Evolutionary conservation across 345 rosid genomes (phyloP).

Genomic region (Eutrema japonicum): DNA sequence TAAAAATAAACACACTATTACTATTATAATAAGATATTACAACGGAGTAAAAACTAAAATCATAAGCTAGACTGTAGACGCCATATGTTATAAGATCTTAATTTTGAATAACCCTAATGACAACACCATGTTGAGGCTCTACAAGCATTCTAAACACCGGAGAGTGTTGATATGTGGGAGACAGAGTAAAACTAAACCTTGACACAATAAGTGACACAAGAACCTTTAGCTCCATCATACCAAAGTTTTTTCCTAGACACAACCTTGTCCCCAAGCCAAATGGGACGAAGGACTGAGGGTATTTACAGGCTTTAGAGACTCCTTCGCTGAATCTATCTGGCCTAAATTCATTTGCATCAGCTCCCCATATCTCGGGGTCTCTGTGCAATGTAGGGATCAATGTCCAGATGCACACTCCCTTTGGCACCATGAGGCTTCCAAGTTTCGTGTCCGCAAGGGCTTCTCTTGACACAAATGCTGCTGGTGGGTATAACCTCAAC

Average conservation of each 20-base stretch:
- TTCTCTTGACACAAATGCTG: conserved; percentile 68
- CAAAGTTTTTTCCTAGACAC: conserved; percentile 78
- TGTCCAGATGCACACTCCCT: conserved; percentile 60
- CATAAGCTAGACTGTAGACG: not conserved
- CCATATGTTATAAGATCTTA: conserved; percentile 20
- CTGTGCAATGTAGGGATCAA: conserved; percentile 66
- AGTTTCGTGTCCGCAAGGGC: conserved; percentile 63
- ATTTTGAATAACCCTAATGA: conserved; percentile 37
- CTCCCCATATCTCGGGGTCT: conserved; percentile 71
- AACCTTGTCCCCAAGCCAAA: conserved; percentile 78
- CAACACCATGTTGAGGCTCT: conserved; percentile 72
- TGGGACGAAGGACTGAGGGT: conserved; percentile 66
- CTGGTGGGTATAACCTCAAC: conserved; percentile 70
- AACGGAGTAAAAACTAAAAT: conserved; percentile 10
- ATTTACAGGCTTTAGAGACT: conserved; percentile 69
- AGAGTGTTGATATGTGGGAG: conserved; percentile 68
- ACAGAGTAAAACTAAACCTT: conserved; percentile 61
- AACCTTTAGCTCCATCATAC: conserved; percentile 67
- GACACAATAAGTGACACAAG: conserved; percentile 67
- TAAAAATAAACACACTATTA: no score
- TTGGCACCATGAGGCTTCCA: conserved; percentile 60
- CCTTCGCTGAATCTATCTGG: conserved; percentile 76
- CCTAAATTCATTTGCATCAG: conserved; percentile 69
- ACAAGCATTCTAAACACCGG: conserved; percentile 74
- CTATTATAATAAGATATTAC: not conserved